These are phyloP conservation scores for Dactylellina cionopaga DNA, from an alignment of 2,329 filamentous ascomycete species.

Conservation along the genomic window DNA sequence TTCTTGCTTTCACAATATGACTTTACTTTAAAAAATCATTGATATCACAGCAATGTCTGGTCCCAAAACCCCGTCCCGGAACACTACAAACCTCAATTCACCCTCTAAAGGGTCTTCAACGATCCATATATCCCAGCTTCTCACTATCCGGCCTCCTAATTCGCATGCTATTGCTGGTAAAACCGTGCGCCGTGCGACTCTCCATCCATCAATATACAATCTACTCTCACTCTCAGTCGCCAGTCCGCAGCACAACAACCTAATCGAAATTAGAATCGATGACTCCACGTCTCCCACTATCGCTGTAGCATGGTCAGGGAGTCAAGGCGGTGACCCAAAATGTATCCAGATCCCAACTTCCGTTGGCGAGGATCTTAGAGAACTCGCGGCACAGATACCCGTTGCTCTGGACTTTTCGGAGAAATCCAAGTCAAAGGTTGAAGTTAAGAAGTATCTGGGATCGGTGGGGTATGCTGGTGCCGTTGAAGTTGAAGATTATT, in stretches of 20 bases:
- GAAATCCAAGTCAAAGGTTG: conserved; percentile 52
- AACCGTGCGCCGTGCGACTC: conserved; percentile 35
- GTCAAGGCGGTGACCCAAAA: conserved; percentile 45
- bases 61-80: conserved; percentile 40
- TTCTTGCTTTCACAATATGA: too few relatives aligned
- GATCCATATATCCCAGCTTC: conserved; percentile 40
- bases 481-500: conserved; percentile 54
- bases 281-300: conserved; percentile 27
- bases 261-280: conserved; percentile 41
- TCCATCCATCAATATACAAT: conserved; percentile 50
- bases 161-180: conserved; percentile 35
- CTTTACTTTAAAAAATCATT: too few relatives aligned
- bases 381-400: conserved; percentile 7
- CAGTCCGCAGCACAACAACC: conserved; percentile 45
- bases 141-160: conserved; percentile 38
- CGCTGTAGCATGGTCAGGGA: conserved; percentile 46
- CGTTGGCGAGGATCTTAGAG: conserved; percentile 33
- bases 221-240: conserved; percentile 44
- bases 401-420: conserved; percentile 35
- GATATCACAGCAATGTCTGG: conserved; percentile 33
- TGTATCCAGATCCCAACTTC: conserved; percentile 42
- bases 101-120: conserved; percentile 36
- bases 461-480: conserved; percentile 49
- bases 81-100: conserved; percentile 42
- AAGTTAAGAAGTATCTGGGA: conserved; percentile 54